A percentile compares a stretch with the other conserved stretches of the same genome.
Conservation (phyloP, 768 basidiomycete species). For the Boletus fagicola region DNA sequence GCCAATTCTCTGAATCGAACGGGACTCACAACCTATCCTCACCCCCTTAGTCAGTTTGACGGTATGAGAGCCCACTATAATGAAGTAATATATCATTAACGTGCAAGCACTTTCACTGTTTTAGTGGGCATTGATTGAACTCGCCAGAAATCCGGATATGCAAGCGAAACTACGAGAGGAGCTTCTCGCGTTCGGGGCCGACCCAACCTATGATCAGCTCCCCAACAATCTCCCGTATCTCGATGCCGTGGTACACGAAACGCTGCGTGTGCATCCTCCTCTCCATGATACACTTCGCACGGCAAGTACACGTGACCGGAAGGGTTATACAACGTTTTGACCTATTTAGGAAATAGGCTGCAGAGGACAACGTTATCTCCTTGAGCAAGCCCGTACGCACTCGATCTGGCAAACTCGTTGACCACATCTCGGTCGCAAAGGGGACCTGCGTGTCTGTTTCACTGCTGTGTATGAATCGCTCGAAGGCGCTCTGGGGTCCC, state of each 20-base stretch:
- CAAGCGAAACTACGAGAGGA: conserved; percentile 53
- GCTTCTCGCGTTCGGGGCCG: conserved; percentile 41
- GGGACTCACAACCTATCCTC: neutral
- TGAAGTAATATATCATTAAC: neutral
- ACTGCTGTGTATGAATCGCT: conserved; percentile 47
- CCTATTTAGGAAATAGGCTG: conserved; percentile 35
- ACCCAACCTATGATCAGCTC: conserved; percentile 57
- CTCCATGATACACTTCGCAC: conserved; percentile 25
- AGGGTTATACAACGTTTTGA: neutral
- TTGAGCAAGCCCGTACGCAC: conserved; percentile 50
- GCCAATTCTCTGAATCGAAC: neutral
- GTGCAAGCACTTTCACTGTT: neutral
- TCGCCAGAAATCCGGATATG: conserved; percentile 41
- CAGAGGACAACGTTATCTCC: conserved; percentile 57
- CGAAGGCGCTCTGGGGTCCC: conserved; percentile 58
- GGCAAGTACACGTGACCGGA: neutral
- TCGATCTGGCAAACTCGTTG: conserved; percentile 37
- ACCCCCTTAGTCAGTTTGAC: conserved; percentile 10
- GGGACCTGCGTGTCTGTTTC: conserved; percentile 46
- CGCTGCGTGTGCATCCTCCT: conserved; percentile 45
- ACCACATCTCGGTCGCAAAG: conserved; percentile 44
- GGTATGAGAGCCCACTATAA: neutral
- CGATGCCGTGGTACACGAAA: conserved; percentile 49
- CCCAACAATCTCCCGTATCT: conserved; percentile 51
- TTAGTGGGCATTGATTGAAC: conserved; percentile 57